Conservation (phyloP, 768 basidiomycete species). For the Trichaptum fuscoviolaceum region DNA sequence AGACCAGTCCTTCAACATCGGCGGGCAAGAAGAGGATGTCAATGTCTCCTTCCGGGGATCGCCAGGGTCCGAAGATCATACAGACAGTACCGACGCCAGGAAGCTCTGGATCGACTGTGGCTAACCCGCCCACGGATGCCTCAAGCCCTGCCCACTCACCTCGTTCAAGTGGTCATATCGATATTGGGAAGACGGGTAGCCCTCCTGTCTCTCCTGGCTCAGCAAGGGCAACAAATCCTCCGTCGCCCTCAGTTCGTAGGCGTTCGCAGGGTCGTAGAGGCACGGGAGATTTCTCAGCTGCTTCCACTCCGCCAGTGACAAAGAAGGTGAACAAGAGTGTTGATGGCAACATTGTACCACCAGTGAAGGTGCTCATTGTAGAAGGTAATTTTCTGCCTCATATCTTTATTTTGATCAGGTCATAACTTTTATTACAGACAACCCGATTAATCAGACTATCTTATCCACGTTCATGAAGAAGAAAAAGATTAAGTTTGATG, state of each 20-base stretch:
- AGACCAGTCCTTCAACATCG: not conserved
- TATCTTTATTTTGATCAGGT: constrained; percentile 1
- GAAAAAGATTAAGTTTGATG: constrained; percentile 92
- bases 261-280: not conserved
- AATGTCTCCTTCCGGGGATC: not conserved
- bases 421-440: constrained; percentile 50
- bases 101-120: not conserved
- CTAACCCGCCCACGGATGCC: not conserved
- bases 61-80: not conserved
- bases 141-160: not conserved
- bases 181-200: not conserved
- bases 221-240: not conserved
- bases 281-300: not conserved
- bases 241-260: not conserved
- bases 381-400: constrained; percentile 60
- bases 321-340: constrained; percentile 48
- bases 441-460: constrained; percentile 97
- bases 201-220: not conserved
- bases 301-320: constrained; percentile 8
- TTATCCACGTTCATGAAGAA: constrained; percentile 95
- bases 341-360: constrained; percentile 81
- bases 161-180: not conserved
- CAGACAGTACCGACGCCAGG: not conserved
- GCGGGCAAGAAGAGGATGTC: not conserved
- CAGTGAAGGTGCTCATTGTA: constrained; percentile 96